phyloP scores from a whole-genome alignment of 331 rosid species.

The Arachis monticola region DNA sequence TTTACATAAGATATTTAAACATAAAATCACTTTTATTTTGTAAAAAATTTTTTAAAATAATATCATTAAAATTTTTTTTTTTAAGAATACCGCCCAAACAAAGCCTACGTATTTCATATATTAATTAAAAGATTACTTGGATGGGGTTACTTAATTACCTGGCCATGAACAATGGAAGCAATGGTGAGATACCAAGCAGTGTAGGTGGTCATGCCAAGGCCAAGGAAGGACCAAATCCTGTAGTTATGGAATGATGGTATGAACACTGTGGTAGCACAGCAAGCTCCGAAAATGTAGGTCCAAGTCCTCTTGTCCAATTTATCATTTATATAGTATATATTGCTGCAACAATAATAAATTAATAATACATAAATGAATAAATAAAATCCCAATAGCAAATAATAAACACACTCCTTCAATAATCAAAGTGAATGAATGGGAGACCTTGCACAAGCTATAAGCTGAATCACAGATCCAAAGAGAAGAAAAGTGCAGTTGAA shows the following conservation, averaged over 20 bases:
- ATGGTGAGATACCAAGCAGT: slow-evolving; percentile 92
- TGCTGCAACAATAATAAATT: slow-evolving; percentile 50
- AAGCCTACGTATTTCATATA: too few species aligned
- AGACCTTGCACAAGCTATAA: slow-evolving; percentile 87
- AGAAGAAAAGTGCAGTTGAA: slow-evolving; percentile 92
- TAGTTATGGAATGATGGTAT: slow-evolving; percentile 91
- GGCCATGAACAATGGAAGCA: slow-evolving; percentile 75
- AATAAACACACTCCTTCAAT: slow-evolving; percentile 16
- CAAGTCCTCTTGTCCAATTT: slow-evolving; percentile 87
- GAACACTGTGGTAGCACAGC: slow-evolving; percentile 88
- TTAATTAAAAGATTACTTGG: neutral
- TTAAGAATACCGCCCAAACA: too few species aligned
- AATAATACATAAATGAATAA: neutral
- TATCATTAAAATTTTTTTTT: too few species aligned
- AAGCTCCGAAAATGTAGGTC: slow-evolving; percentile 90
- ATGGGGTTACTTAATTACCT: slow-evolving; percentile 46
- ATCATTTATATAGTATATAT: slow-evolving; percentile 86
- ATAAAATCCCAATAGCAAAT: too few species aligned
- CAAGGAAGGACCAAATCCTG: slow-evolving; percentile 87
- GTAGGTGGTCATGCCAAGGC: slow-evolving; percentile 87
- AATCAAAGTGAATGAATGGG: neutral
- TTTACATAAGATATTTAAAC: too few species aligned
- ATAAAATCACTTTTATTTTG: too few species aligned
- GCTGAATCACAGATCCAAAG: slow-evolving; percentile 89
- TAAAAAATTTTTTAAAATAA: too few species aligned